Evolutionary conservation across 352 stramenopile species (phyloP).

Genomic region (Phytophthora cajani): DNA sequence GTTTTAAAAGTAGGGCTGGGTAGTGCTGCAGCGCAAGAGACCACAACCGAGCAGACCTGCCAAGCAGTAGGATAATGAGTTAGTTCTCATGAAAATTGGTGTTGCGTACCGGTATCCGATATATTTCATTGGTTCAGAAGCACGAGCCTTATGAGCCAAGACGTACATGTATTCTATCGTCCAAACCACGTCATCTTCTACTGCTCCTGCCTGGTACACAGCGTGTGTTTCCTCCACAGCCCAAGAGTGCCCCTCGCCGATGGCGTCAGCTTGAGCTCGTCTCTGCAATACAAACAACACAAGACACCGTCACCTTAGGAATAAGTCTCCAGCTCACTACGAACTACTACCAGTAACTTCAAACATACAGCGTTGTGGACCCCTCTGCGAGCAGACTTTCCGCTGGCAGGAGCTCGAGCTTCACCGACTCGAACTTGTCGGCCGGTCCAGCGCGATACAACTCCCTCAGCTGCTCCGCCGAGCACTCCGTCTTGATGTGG

Average conservation of each 20-base stretch:
- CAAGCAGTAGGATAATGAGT: no score
- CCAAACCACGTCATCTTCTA: conserved; percentile 3
- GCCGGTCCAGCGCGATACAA: conserved; percentile 52
- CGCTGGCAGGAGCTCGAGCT: conserved; percentile 52
- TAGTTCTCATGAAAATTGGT: not conserved
- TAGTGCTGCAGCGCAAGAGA: not conserved
- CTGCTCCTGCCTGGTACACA: conserved; percentile 17
- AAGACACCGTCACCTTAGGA: not conserved
- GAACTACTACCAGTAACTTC: not conserved
- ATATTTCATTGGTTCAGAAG: no score
- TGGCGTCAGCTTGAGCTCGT: conserved; percentile 49
- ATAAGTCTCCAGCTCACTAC: not conserved
- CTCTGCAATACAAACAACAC: conserved; percentile 24
- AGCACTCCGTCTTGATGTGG: conserved; percentile 49
- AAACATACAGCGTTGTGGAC: conserved; percentile 38
- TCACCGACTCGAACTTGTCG: conserved; percentile 69
- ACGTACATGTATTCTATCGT: conserved; percentile 7
- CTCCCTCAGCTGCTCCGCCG: conserved; percentile 42
- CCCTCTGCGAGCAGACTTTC: conserved; percentile 37
- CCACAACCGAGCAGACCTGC: not conserved
- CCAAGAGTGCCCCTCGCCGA: conserved; percentile 51
- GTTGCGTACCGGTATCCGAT: not conserved
- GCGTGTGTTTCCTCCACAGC: conserved; percentile 53
- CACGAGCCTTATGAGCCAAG: not conserved
- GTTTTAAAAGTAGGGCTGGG: not conserved